Conservation (phyloP, 2,329 filamentous ascomycete genomes). For the Venturia carpophila region DNA sequence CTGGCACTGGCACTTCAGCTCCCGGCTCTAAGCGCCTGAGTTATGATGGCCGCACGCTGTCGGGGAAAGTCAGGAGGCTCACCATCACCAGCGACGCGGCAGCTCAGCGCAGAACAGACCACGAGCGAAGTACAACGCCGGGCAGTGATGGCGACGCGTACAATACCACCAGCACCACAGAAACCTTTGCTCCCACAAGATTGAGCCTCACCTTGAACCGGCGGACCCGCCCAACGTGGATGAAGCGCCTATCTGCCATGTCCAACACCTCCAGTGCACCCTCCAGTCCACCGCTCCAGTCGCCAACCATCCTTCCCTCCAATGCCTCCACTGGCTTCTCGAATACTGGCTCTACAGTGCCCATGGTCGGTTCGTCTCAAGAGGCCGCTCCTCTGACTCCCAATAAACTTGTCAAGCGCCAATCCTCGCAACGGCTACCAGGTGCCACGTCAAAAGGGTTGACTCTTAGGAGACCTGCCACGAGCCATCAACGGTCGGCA, state of each 20-base stretch:
- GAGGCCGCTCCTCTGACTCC: constrained; percentile 43
- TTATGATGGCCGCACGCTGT: constrained; percentile 17
- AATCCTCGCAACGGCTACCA: constrained; percentile 48
- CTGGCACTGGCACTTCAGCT: neutral
- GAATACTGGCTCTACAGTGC: constrained; percentile 49
- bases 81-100: constrained; percentile 15
- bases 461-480: constrained; percentile 63
- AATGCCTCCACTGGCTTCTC: constrained; percentile 47
- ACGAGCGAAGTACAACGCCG: constrained; percentile 11
- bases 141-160: constrained; percentile 12
- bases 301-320: constrained; percentile 57
- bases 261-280: constrained; percentile 44
- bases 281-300: constrained; percentile 58
- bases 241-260: constrained; percentile 59
- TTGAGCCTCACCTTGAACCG: neutral
- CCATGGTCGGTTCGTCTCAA: constrained; percentile 46
- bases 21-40: neutral
- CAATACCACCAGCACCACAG: constrained; percentile 4
- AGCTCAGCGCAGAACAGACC: constrained; percentile 15
- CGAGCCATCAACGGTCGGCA: constrained; percentile 68
- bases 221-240: constrained; percentile 52
- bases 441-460: constrained; percentile 48
- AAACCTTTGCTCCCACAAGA: constrained; percentile 18
- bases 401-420: constrained; percentile 73
- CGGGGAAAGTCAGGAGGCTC: constrained; percentile 15